Evolutionary conservation across 2,329 filamentous ascomycete genomes (phyloP).

Genomic region (Penicillium capsulatum): DNA sequence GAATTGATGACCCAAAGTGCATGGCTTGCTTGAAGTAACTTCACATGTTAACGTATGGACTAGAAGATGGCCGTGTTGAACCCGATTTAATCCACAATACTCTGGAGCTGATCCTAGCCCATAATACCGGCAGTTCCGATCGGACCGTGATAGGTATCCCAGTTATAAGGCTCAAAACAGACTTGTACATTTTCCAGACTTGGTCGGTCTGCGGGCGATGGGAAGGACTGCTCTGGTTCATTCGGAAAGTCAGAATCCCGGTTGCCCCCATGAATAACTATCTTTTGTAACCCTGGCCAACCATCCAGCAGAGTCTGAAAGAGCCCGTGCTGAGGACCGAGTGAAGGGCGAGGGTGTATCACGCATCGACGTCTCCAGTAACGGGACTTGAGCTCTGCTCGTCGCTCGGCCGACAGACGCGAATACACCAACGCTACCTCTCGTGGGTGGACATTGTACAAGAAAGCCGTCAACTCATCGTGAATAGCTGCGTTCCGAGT

Average conservation of each 20-base stretch:
- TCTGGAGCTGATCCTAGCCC: too few species aligned
- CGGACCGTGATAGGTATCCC: neutral
- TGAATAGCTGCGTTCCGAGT: conserved; percentile 1
- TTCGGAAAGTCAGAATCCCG: neutral
- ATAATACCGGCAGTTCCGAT: conserved; percentile 1
- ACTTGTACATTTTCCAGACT: neutral
- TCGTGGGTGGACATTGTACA: neutral
- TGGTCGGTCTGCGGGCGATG: neutral
- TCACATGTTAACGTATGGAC: too few species aligned
- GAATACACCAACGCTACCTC: neutral
- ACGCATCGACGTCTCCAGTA: neutral
- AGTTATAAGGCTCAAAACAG: neutral
- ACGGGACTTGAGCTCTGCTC: neutral
- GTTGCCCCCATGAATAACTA: neutral
- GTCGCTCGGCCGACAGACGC: neutral
- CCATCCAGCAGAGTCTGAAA: neutral
- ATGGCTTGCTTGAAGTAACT: too few species aligned
- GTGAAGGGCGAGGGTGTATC: neutral
- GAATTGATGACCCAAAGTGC: too few species aligned
- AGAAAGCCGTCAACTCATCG: neutral
- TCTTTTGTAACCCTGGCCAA: neutral
- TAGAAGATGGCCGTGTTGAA: too few species aligned
- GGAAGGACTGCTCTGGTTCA: neutral
- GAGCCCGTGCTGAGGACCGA: neutral
- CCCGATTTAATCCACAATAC: too few species aligned